A percentile compares a stretch with the other conserved stretches of the same genome.
Conservation (phyloP, 2,329 filamentous ascomycete species). For the Xylariales sp. region DNA sequence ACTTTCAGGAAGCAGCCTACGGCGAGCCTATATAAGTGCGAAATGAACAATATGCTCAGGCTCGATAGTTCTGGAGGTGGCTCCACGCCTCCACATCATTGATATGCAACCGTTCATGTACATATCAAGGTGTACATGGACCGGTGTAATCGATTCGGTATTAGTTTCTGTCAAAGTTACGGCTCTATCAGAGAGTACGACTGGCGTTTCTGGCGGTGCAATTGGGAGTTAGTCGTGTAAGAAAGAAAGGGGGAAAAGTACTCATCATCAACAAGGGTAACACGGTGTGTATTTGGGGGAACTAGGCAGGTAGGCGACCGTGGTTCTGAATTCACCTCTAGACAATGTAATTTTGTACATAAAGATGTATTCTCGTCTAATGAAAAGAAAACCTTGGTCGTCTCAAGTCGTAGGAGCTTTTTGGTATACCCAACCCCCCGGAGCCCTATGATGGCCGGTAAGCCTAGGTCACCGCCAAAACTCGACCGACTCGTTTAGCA, state of each 20-base stretch:
- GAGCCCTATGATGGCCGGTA: background rate
- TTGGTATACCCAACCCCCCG: background rate
- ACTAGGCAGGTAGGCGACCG: constrained; percentile 17
- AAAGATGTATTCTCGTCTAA: constrained; percentile 32
- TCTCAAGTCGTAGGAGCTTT: background rate
- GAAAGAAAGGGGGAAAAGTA: constrained; percentile 28
- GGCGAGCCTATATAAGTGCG: background rate
- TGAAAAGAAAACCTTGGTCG: constrained; percentile 24
- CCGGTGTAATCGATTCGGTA: background rate
- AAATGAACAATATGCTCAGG: background rate
- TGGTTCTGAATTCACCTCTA: constrained; percentile 26
- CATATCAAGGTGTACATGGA: constrained; percentile 1
- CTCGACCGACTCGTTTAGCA: too few species aligned
- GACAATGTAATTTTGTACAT: constrained; percentile 38
- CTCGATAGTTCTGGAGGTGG: constrained; percentile 8
- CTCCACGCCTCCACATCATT: constrained; percentile 7
- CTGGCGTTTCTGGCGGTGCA: constrained; percentile 39
- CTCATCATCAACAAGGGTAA: constrained; percentile 30
- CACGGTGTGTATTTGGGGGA: constrained; percentile 24
- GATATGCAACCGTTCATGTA: constrained; percentile 1
- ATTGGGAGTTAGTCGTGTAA: constrained; percentile 35
- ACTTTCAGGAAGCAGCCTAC: background rate
- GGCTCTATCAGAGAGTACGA: constrained; percentile 33
- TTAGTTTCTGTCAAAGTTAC: constrained; percentile 27
- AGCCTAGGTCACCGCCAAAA: background rate